Base-by-base conservation (phyloP, 768 basidiomycete genomes). In the Scleroderma bovista region DNA sequence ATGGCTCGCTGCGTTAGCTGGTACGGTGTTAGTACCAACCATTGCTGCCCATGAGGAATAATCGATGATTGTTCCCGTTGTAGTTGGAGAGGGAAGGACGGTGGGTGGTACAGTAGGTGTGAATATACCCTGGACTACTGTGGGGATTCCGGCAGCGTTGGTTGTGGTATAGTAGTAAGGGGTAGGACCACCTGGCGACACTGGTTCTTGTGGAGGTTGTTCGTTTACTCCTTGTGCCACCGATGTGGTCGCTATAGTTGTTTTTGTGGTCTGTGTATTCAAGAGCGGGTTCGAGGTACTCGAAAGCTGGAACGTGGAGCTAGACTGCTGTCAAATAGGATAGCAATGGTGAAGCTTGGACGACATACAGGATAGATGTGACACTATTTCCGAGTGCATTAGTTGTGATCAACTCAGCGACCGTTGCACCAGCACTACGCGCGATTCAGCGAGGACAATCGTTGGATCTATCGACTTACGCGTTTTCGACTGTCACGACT, bases 101-200 rank as follows among this genome's bases (percentile, higher is more conserved):
- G 57, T 54, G 16, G 52, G 51, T 47, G 70, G 67, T 0, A 53
- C 65, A 7, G 68, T 66, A 22, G 68, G 68, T 1, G 65, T 69
- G 53, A 69, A 69, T 33, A 57, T 43, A 44, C 58, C 68, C 32
- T 54, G 34, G 24, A 54, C 0, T 1, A 53, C 55, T 31, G 57
- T 54, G 6, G 60, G 51, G 32, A 69, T 31, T 6, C 69, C 68
- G 19, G 40, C 50, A 44, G 68, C 68, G 38, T 71, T 54, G 47
- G 62, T 68, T 0, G 79, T 81, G 26, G 77, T 79, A 53, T 79
- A 80, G 2, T 62, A 62, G 58, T 70, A 81, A 0, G 76, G 76
- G 0, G 75, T 80, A 24, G 73, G 72, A 2, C 73, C 78, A 6
- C 74, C 73, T 29, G 78, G 69, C 2, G 65, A 59, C 19, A 55